These are phyloP conservation scores for Pseudozyma sp. DNA, from an alignment of 1,284 basidiomycete genomes.

Conservation along the genomic window DNA sequence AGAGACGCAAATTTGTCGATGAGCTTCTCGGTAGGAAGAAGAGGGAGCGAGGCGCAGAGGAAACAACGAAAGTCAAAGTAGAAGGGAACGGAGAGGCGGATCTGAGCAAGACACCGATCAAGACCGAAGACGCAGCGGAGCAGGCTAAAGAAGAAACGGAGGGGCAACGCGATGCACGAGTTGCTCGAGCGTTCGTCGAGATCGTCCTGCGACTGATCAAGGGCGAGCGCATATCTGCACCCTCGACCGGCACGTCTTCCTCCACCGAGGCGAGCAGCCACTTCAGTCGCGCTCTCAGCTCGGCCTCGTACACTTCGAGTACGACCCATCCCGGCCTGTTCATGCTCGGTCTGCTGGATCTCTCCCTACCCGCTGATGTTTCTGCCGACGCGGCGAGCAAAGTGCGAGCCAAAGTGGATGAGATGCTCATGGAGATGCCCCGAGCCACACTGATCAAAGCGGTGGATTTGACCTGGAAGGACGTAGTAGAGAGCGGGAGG, in stretches of 20 bases:
- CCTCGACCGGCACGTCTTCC: too few species aligned
- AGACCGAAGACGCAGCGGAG: neutral
- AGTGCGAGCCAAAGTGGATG: constrained; percentile 12
- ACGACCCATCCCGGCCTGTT: constrained; percentile 19
- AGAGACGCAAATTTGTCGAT: constrained; percentile 86
- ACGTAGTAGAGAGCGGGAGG: constrained; percentile 15
- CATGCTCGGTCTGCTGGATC: constrained; percentile 24
- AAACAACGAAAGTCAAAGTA: constrained; percentile 71
- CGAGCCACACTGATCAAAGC: constrained; percentile 13
- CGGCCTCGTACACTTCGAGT: constrained; percentile 3
- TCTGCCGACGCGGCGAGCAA: neutral
- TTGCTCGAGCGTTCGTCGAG: constrained; percentile 20
- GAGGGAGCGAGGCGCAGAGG: constrained; percentile 80
- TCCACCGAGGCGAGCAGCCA: neutral
- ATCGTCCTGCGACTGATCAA: constrained; percentile 19
- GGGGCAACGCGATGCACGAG: constrained; percentile 7
- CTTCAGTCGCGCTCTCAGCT: neutral
- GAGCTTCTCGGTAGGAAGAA: constrained; percentile 86
- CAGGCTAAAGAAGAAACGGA: constrained; percentile 6
- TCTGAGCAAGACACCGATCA: neutral
- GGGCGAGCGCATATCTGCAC: constrained; percentile 20
- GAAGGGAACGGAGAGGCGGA: constrained; percentile 1
- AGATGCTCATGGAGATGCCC: constrained; percentile 26
- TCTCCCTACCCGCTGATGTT: neutral
- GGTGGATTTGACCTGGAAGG: constrained; percentile 29